Percentiles rank a stretch among this genome's conserved stretches.
Evolutionary conservation across 2,329 filamentous ascomycete genomes (phyloP).

Genomic region (Huntiella decipiens): DNA sequence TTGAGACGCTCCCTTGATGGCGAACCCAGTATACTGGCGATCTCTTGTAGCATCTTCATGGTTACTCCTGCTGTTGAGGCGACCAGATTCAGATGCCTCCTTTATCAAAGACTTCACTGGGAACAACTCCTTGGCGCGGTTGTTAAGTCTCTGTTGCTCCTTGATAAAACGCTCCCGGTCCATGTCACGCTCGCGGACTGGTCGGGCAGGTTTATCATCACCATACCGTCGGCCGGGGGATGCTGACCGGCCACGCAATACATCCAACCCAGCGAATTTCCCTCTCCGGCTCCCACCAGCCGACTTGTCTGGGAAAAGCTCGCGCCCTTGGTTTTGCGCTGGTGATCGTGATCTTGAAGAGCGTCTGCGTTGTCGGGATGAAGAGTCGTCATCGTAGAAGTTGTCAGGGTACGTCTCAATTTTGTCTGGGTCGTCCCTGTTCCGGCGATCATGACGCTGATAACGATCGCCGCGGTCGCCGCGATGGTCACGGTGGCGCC

Average conservation of each 20-base stretch:
- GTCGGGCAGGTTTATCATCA: neutral
- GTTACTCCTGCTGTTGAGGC: neutral
- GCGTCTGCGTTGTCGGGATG: conserved; percentile 18
- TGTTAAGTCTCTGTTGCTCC: conserved; percentile 16
- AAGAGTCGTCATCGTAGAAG: conserved; percentile 51
- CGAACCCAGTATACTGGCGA: conserved; percentile 1
- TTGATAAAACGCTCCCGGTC: conserved; percentile 19
- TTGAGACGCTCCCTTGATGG: conserved; percentile 7
- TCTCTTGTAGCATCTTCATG: neutral
- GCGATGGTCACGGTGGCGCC: conserved; percentile 38
- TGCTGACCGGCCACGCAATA: conserved; percentile 21
- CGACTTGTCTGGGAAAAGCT: conserved; percentile 38
- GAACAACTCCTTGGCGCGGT: conserved; percentile 22
- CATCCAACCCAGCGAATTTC: neutral
- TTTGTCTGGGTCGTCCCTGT: conserved; percentile 25
- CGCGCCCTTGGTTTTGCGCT: conserved; percentile 30
- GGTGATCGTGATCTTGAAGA: conserved; percentile 13
- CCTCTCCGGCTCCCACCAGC: conserved; percentile 22
- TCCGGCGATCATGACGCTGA: conserved; percentile 20
- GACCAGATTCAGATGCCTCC: conserved; percentile 9
- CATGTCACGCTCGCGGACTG: conserved; percentile 18
- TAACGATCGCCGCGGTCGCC: conserved; percentile 22
- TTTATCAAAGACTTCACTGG: conserved; percentile 14
- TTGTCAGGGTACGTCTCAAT: conserved; percentile 48
- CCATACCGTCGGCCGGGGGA: conserved; percentile 28